These are phyloP conservation scores for Aspergillus pseudotamarii DNA, from an alignment of 2,329 filamentous ascomycete species.

Conservation along the genomic window DNA sequence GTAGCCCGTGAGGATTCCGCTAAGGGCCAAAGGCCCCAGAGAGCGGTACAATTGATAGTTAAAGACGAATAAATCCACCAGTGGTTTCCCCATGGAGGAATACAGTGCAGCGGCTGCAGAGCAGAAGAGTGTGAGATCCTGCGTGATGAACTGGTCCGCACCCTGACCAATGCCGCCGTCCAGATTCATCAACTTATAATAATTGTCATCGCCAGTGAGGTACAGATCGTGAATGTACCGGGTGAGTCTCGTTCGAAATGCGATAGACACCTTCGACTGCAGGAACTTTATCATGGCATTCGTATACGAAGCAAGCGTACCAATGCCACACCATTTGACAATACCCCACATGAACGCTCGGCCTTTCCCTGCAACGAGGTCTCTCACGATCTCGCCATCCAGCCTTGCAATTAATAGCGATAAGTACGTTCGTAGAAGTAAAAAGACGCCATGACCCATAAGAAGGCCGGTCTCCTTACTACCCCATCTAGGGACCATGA, in stretches of 20 bases:
- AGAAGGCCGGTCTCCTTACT: conserved; percentile 94
- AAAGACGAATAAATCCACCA: conserved; percentile 96
- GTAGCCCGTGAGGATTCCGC: conserved; percentile 87
- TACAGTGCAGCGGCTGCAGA: conserved; percentile 89
- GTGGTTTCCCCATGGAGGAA: conserved; percentile 94
- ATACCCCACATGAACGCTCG: conserved; percentile 86
- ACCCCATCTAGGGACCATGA: conserved; percentile 94
- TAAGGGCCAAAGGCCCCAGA: conserved; percentile 82
- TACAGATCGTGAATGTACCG: conserved; percentile 97
- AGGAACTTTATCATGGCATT: conserved; percentile 99
- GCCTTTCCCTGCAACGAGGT: conserved; percentile 93
- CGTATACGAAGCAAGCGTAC: conserved; percentile 91
- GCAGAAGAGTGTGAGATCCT: conserved; percentile 94
- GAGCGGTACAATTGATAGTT: conserved; percentile 96
- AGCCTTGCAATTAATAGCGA: conserved; percentile 89
- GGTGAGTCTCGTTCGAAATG: conserved; percentile 91
- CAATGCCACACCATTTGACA: conserved; percentile 91
- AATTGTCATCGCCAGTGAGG: conserved; percentile 90
- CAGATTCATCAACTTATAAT: conserved; percentile 91
- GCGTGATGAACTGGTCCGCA: conserved; percentile 95
- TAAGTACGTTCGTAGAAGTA: conserved; percentile 90
- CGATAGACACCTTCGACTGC: conserved; percentile 96
- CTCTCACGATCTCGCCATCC: conserved; percentile 93
- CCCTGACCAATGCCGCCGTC: conserved; percentile 91
- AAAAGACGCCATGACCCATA: conserved; percentile 83